Base-by-base conservation (phyloP, 192 early-diverging fungal genomes). In the Lunasporangiospora selenospora region DNA sequence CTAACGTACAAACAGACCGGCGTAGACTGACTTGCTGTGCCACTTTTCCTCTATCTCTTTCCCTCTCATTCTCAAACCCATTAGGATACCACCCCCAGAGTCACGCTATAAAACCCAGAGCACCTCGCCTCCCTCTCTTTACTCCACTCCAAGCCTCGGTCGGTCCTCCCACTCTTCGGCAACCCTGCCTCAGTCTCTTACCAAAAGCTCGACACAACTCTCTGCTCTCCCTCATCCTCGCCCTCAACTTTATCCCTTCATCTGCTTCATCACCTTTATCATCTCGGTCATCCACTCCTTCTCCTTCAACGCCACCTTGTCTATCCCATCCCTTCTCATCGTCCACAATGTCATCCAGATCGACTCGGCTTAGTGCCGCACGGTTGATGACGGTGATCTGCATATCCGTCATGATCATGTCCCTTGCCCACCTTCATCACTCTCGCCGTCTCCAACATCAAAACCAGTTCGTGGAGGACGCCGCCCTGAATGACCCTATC, bases 351-450 rank as follows among this genome's bases (percentile, higher is more conserved):
- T 34, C 50, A 52, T 29, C 46, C 27, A 46, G 38, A 6, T n/a
- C n/a, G 12, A 30, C 26, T 30, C 27, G 46, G 24, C 24, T 34
- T 16, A 31, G 53, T 11, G 33, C 38, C 7, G 37, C 37, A 6
- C 55, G 50, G 39, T 44, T 47, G 4, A 38, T 56, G 6, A 3
- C 57, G 38, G 37, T 65, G 6, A 53, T 56, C 39, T 50, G 53
- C 23, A 30, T 42, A 7, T 56, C 63, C 6, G 48, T 56, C 8
- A 55, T 65, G 46, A 41, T 51, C 23, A 18, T 65, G 1, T 36
- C 53, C 13, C 21, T 65, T 32, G 16, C 26, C 1, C 8, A 18
- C 26, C n/a, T 63, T 46, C 48, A 49, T 39, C 32, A n/a, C 23
- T 7, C 30, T n/a, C 38, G 27, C 29, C 12, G 8, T 57, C 42